phyloP scores from a whole-genome alignment of 2,329 filamentous ascomycete genomes.

The Colletotrichum theobromicola region DNA sequence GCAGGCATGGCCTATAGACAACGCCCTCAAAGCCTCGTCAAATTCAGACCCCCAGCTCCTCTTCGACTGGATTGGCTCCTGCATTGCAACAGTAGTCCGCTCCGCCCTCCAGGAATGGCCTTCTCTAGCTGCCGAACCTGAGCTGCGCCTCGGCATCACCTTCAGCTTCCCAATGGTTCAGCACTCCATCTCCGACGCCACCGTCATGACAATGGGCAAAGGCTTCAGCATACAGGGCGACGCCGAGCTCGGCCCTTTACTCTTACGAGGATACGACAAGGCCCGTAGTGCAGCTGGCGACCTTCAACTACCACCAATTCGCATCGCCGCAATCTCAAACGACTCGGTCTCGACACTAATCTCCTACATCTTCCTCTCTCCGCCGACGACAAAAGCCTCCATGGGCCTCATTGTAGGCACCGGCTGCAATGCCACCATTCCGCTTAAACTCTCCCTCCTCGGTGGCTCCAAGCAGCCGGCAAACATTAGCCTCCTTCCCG shows the following conservation, averaged over 20 bases:
- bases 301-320: conserved; percentile 63
- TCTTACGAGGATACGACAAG: conserved; percentile 63
- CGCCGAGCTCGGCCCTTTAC: conserved; percentile 63
- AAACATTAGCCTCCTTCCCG: conserved; percentile 53
- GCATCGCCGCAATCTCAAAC: conserved; percentile 79
- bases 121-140: conserved; percentile 42
- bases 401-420: conserved; percentile 87
- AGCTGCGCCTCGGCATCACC: conserved; percentile 69
- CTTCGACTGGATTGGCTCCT: conserved; percentile 82
- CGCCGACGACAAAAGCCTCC: conserved; percentile 64
- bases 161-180: conserved; percentile 77
- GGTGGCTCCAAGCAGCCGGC: conserved; percentile 65
- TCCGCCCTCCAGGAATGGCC: conserved; percentile 54
- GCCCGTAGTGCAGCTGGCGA: conserved; percentile 35
- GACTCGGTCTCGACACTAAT: conserved; percentile 82
- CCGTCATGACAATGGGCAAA: conserved; percentile 73
- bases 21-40: conserved; percentile 73
- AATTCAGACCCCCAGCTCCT: conserved; percentile 66
- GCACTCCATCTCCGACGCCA: conserved; percentile 65
- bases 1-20: conserved; percentile 75
- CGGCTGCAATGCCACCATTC: conserved; percentile 81
- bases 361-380: conserved; percentile 76
- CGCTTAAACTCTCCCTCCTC: conserved; percentile 67
- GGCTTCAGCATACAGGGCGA: conserved; percentile 69
- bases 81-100: conserved; percentile 75